Evolutionary conservation across 2,329 filamentous ascomycete species (phyloP), one percentile per base, ranked within the genome.

Genomic region (Gaeumannomyces sp.): DNA sequence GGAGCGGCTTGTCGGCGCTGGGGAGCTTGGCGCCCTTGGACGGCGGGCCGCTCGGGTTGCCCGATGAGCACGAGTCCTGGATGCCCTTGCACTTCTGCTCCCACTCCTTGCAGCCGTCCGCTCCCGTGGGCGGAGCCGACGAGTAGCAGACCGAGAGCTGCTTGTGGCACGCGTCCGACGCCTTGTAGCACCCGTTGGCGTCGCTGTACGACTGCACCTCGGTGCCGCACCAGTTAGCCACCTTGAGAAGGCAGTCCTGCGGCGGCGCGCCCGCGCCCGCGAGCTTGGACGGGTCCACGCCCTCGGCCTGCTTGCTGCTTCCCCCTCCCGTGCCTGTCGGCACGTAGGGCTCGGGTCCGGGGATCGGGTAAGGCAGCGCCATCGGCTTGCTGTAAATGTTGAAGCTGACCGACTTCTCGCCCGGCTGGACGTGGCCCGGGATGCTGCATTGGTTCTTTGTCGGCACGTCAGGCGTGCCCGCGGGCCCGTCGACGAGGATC

Each of bases 221-320:
- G 66, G 81, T 78, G 63, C 82, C 88, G 75, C 87, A 90, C 89
- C 89, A 92, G 77, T 92, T 91, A 66, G 79, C 89, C 72, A 90
- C 91, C 71, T 86, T 85, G 66, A 88, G 71, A 53, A 90, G 77
- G 71, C 85, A 89, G 69, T 79, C 76, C 1, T 71, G 64, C 0
- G 88, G 88, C 63, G 85, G 77, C 16, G 81, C 74, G 16, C 86
- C 87, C 57, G 81, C 77, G 22, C 60, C 65, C 8, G 31, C 67
- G 28, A 66, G 56, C 29, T 53, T 53, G 59, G 63, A 59, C 65
- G 69, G 66, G 66, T 64, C 38, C 25, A 65, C 60, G 2, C 61
- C 61, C 45, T 65, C 60, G n/a, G 60, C 64, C 4, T 65, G 58
- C 29, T 66, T 65, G 16, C 64, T 28, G 25, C 57, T 58, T 22